phyloP scores from a whole-genome alignment of 2,329 filamentous ascomycete genomes.

The Botrytis fragariae region DNA sequence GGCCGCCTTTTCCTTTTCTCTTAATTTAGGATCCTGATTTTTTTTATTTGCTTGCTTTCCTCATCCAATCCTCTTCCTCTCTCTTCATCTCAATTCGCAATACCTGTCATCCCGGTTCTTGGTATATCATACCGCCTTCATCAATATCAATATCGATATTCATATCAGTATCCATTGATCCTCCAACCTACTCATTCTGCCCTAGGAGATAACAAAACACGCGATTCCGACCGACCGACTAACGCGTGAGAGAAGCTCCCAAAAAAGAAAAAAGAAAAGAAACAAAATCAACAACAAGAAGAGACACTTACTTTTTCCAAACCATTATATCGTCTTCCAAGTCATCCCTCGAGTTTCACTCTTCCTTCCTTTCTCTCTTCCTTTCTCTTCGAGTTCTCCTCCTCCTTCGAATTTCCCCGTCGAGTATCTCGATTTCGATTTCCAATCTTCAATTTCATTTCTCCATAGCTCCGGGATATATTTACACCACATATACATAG shows the following conservation, averaged over 20 bases:
- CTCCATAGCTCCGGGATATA: neutral
- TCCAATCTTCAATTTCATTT: neutral
- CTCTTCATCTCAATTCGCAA: neutral
- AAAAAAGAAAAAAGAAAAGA: neutral
- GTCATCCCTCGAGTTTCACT: neutral
- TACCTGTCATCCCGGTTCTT: neutral
- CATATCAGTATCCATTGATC: neutral
- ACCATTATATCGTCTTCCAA: neutral
- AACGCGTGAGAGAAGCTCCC: neutral
- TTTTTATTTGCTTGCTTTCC: neutral
- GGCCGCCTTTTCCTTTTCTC: neutral
- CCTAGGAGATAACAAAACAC: neutral
- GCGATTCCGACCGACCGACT: neutral
- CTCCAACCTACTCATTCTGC: neutral
- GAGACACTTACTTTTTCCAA: neutral
- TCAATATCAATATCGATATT: neutral
- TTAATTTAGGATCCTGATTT: neutral
- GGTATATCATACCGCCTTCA: neutral
- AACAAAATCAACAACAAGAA: neutral
- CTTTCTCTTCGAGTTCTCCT: neutral
- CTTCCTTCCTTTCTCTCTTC: neutral
- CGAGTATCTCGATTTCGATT: neutral
- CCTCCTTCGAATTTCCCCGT: neutral
- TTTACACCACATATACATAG: constrained; percentile 7
- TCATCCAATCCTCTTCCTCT: neutral